Percentiles rank a stretch among this genome's conserved stretches.
Evolutionary conservation across 768 basidiomycete genomes (phyloP).

Genomic region (Krasilnikovozyma curviuscula): DNA sequence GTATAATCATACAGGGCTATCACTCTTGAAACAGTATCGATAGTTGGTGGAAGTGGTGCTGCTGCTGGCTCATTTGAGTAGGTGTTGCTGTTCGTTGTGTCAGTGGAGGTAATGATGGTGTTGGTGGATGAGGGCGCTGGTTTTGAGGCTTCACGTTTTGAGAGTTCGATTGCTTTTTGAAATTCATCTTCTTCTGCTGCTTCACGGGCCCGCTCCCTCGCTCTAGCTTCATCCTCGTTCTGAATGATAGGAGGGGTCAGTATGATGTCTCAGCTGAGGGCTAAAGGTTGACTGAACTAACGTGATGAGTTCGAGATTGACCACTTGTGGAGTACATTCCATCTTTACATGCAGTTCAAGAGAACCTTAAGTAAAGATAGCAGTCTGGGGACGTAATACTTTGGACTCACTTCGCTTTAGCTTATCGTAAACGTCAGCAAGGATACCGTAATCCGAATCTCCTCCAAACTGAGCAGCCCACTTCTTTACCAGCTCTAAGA

Average conservation of each 20-base stretch:
- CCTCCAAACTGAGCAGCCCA: constrained; percentile 65
- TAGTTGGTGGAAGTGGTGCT: constrained; percentile 7
- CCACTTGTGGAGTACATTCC: too few relatives aligned
- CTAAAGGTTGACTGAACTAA: too few relatives aligned
- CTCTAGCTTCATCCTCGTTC: too few relatives aligned
- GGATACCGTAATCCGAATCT: constrained; percentile 55
- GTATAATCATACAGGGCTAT: constrained; percentile 75
- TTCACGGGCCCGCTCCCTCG: constrained; percentile 2
- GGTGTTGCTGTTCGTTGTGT: neutral
- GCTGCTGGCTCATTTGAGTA: too few relatives aligned
- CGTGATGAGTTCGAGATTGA: too few relatives aligned
- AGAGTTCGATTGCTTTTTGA: constrained; percentile 75
- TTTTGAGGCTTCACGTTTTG: constrained; percentile 81
- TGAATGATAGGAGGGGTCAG: too few relatives aligned
- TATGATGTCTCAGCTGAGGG: too few relatives aligned
- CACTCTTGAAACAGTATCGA: constrained; percentile 47
- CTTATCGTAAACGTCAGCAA: constrained; percentile 70
- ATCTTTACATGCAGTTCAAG: too few relatives aligned
- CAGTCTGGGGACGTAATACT: too few relatives aligned
- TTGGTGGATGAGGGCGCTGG: too few relatives aligned
- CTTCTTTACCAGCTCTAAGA: constrained; percentile 48
- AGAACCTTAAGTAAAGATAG: too few relatives aligned
- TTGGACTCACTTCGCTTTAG: constrained; percentile 58
- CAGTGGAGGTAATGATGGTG: too few relatives aligned
- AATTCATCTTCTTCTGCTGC: constrained; percentile 72